phyloP scores from a whole-genome alignment of 1,284 basidiomycete genomes.

The Trichosporon sp. region DNA sequence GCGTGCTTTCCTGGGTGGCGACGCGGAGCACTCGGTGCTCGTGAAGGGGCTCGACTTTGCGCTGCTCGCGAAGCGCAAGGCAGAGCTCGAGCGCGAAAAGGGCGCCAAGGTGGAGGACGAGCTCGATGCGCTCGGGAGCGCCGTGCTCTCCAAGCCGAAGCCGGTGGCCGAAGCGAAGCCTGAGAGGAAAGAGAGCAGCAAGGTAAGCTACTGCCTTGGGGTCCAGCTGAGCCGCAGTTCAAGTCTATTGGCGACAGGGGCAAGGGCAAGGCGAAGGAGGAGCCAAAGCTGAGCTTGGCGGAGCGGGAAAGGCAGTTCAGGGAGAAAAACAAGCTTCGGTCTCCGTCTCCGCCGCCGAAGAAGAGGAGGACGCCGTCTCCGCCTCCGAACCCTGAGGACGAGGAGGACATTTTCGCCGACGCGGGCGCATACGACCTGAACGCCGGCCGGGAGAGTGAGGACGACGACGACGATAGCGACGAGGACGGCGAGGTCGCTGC shows the following conservation, averaged over 20 bases:
- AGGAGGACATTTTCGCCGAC: slow-evolving; percentile 72
- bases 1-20: slow-evolving; percentile 78
- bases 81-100: slow-evolving; percentile 54
- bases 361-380: slow-evolving; percentile 6
- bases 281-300: slow-evolving; percentile 1
- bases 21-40: slow-evolving; percentile 74
- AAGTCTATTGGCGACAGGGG: slow-evolving; percentile 3
- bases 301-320: background rate
- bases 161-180: slow-evolving; percentile 63
- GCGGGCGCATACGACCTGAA: slow-evolving; percentile 75
- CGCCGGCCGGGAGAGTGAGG: slow-evolving; percentile 41
- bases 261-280: slow-evolving; percentile 11
- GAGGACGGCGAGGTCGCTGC: slow-evolving; percentile 15
- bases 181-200: slow-evolving; percentile 51
- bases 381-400: slow-evolving; percentile 33
- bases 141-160: slow-evolving; percentile 54
- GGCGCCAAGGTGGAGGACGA: slow-evolving; percentile 66
- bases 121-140: slow-evolving; percentile 57
- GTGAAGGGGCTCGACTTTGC: slow-evolving; percentile 86
- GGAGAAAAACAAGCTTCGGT: slow-evolving; percentile 12
- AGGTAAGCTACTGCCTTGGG: slow-evolving; percentile 25
- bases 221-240: background rate
- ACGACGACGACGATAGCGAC: slow-evolving; percentile 29
- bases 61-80: slow-evolving; percentile 76
- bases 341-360: background rate